Percentiles rank a stretch among this genome's conserved stretches.
Evolutionary conservation across 2,329 filamentous ascomycete genomes (phyloP).

Genomic region (Hortaea werneckii): DNA sequence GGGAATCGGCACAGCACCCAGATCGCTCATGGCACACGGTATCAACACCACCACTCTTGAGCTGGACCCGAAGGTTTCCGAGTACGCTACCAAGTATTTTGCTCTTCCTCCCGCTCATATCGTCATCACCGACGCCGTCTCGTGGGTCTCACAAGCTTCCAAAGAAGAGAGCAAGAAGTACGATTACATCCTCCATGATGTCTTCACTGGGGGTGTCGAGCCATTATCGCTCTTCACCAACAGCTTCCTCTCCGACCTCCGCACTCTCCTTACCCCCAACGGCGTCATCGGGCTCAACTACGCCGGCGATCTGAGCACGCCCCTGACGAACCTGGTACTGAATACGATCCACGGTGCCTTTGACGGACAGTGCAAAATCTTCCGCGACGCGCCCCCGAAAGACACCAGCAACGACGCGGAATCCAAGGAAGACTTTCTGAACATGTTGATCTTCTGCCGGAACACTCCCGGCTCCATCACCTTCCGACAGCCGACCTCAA

Average conservation of each 20-base stretch:
- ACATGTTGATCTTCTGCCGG: constrained; percentile 91
- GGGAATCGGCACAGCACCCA: constrained; percentile 83
- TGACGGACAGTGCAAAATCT: constrained; percentile 72
- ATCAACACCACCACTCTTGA: constrained; percentile 92
- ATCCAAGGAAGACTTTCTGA: constrained; percentile 69
- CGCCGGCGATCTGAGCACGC: constrained; percentile 73
- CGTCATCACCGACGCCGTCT: constrained; percentile 69
- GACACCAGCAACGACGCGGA: not conserved
- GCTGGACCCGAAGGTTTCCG: constrained; percentile 80
- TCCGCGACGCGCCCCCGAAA: constrained; percentile 59
- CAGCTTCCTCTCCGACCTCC: constrained; percentile 67
- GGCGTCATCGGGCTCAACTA: constrained; percentile 94
- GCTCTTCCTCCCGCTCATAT: constrained; percentile 65
- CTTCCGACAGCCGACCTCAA: constrained; percentile 56
- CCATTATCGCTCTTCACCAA: constrained; percentile 78
- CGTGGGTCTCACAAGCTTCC: constrained; percentile 50
- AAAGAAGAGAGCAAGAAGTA: constrained; percentile 34
- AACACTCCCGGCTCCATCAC: constrained; percentile 41
- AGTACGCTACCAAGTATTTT: constrained; percentile 77
- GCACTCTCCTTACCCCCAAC: constrained; percentile 59
- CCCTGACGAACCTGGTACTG: constrained; percentile 66
- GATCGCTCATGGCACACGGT: constrained; percentile 75
- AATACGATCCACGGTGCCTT: constrained; percentile 76
- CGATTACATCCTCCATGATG: constrained; percentile 93
- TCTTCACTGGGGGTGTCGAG: constrained; percentile 93